Conservation (phyloP, 345 rosid species). For the Geranium brycei region DNA sequence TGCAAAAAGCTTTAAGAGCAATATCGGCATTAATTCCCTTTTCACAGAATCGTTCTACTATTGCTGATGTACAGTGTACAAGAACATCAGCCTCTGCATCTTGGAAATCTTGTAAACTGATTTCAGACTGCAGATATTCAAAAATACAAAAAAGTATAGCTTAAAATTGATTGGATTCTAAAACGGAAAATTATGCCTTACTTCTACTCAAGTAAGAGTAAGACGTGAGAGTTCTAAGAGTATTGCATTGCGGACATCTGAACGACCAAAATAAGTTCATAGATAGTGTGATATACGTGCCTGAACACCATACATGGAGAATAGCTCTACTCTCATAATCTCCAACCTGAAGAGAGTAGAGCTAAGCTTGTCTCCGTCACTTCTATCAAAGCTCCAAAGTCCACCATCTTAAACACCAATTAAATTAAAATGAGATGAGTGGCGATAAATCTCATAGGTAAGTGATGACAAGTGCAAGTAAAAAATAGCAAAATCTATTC, state of each 20-base stretch:
- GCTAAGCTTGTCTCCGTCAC: conserved; percentile 24
- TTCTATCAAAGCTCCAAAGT: conserved; percentile 29
- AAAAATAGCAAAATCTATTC: background rate
- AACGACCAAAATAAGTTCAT: background rate
- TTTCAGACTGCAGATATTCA: conserved; percentile 37
- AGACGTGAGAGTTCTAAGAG: background rate
- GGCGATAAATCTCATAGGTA: conserved; percentile 1
- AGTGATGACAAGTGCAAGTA: background rate
- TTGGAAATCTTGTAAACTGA: conserved; percentile 70
- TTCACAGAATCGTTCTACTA: conserved; percentile 50
- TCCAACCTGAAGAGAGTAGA: conserved; percentile 64
- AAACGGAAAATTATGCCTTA: background rate
- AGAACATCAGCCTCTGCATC: conserved; percentile 84
- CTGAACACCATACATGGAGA: conserved; percentile 75
- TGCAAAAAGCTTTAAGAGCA: conserved; percentile 82
- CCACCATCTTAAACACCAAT: conserved; percentile 37
- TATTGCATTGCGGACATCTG: background rate
- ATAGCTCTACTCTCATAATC: conserved; percentile 63
- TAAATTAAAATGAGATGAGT: conserved; percentile 4
- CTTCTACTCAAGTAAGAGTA: background rate
- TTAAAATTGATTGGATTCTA: background rate
- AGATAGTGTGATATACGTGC: conserved; percentile 27
- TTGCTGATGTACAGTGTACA: conserved; percentile 53
- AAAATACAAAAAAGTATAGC: conserved; percentile 13
- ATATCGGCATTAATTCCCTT: conserved; percentile 44